Conservation (phyloP, 2,329 filamentous ascomycete species). For the Fusarium nurragi region DNA sequence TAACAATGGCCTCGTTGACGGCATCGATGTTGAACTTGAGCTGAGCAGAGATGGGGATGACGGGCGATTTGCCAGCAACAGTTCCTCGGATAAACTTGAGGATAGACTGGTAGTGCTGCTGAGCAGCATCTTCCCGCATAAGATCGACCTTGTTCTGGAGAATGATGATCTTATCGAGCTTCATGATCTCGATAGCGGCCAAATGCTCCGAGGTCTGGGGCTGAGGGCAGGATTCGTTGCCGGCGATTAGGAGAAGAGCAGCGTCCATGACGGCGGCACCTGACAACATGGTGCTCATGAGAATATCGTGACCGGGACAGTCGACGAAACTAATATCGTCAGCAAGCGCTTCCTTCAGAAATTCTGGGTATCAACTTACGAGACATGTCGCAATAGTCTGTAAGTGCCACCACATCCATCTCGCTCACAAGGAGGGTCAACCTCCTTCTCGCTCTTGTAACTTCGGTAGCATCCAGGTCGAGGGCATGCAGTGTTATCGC, state of each 20-base stretch:
- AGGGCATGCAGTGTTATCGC: constrained; percentile 89
- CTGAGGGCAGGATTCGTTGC: constrained; percentile 98
- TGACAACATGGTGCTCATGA: constrained; percentile 99
- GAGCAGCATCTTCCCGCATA: constrained; percentile 94
- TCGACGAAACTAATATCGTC: constrained; percentile 80
- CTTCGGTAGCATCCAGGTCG: constrained; percentile 95
- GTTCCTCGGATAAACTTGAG: constrained; percentile 98
- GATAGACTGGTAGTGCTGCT: constrained; percentile 95
- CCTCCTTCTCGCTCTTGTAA: constrained; percentile 99
- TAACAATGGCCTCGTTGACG: constrained; percentile 94
- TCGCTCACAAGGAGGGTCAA: constrained; percentile 94
- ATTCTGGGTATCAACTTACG: constrained; percentile 66
- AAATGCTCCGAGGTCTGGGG: constrained; percentile 98
- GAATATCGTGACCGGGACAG: constrained; percentile 99
- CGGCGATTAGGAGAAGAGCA: constrained; percentile 92
- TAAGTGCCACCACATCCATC: constrained; percentile 91
- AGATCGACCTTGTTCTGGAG: constrained; percentile 99
- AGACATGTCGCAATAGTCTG: constrained; percentile 88
- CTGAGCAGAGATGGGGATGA: constrained; percentile 97
- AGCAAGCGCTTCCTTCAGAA: constrained; percentile 23
- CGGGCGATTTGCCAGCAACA: constrained; percentile 91
- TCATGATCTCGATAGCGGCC: constrained; percentile 99
- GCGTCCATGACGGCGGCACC: constrained; percentile 99
- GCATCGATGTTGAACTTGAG: constrained; percentile 99
- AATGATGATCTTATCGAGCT: constrained; percentile 99